Conservation (phyloP, 2,329 filamentous ascomycete genomes). For the Fusarium sp. region DNA sequence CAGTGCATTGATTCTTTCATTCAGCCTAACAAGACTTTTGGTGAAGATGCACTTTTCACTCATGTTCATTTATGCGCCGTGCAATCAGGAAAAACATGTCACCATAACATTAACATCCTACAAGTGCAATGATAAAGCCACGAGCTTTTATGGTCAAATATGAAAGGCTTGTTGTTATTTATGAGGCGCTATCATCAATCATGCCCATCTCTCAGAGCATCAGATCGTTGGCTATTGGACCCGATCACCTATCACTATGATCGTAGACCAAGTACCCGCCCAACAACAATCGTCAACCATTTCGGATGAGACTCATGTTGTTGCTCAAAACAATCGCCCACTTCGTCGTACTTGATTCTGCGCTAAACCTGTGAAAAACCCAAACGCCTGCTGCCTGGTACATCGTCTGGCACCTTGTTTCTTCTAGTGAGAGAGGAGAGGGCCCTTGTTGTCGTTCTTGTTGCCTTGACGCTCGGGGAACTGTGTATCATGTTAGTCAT, state of each 20-base stretch:
- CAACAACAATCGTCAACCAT: conserved; percentile 24
- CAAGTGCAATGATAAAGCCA: neutral
- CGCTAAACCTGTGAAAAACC: conserved; percentile 13
- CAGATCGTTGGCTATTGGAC: conserved; percentile 4
- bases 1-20: neutral
- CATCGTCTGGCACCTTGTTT: neutral
- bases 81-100: neutral
- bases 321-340: conserved; percentile 16
- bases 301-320: conserved; percentile 12
- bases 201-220: conserved; percentile 38
- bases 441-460: conserved; percentile 64
- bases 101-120: neutral
- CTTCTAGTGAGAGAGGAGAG: conserved; percentile 56
- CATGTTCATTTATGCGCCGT: neutral
- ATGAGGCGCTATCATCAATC: conserved; percentile 35
- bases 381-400: conserved; percentile 17
- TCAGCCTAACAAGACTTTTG: neutral
- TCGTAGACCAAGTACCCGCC: conserved; percentile 2
- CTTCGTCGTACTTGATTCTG: conserved; percentile 1
- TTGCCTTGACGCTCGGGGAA: conserved; percentile 63
- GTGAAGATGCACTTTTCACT: neutral
- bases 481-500: conserved; percentile 48
- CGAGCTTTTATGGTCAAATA: conserved; percentile 5
- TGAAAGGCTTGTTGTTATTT: conserved; percentile 22
- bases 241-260: conserved; percentile 10